Percentiles rank a stretch among this genome's conserved stretches.
phyloP scores from a whole-genome alignment of 768 basidiomycete genomes.

The Clitopilus passeckerianus region DNA sequence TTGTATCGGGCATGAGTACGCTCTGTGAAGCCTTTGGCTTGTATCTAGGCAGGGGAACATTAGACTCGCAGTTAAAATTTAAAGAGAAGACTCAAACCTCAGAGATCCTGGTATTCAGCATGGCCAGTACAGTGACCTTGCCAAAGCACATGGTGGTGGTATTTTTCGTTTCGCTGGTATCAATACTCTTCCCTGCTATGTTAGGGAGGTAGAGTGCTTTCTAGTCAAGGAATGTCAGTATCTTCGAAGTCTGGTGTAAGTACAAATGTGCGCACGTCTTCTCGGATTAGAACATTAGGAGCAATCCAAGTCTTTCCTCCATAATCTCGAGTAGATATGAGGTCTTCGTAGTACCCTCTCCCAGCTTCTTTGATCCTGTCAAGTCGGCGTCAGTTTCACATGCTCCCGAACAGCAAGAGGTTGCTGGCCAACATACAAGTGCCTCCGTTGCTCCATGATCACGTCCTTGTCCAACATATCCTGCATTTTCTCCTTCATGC shows the following conservation, averaged over 20 bases:
- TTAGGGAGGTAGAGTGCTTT: constrained; percentile 92
- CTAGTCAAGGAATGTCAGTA: constrained; percentile 35
- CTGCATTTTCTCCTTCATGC: constrained; percentile 57
- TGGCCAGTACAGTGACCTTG: constrained; percentile 72
- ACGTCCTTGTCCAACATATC: constrained; percentile 71
- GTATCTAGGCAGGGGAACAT: constrained; percentile 47
- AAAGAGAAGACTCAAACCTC: constrained; percentile 46
- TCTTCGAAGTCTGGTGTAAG: background rate
- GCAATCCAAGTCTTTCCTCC: constrained; percentile 97
- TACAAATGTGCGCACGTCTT: constrained; percentile 60
- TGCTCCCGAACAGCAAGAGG: background rate
- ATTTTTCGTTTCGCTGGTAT: constrained; percentile 49
- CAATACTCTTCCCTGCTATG: constrained; percentile 67
- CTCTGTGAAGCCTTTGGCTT: constrained; percentile 66
- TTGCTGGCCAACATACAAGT: constrained; percentile 35
- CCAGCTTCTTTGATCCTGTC: constrained; percentile 47
- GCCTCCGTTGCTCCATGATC: constrained; percentile 64
- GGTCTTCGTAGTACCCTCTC: constrained; percentile 86
- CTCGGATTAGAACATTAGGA: constrained; percentile 81
- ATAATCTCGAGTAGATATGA: constrained; percentile 69
- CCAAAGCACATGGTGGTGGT: constrained; percentile 76
- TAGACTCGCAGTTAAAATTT: background rate
- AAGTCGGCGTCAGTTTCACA: background rate
- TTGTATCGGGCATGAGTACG: constrained; percentile 49
- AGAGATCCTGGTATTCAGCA: constrained; percentile 84